phyloP scores from a whole-genome alignment of 164 flowering plant genomes.

The Tinospora cordifolia region DNA sequence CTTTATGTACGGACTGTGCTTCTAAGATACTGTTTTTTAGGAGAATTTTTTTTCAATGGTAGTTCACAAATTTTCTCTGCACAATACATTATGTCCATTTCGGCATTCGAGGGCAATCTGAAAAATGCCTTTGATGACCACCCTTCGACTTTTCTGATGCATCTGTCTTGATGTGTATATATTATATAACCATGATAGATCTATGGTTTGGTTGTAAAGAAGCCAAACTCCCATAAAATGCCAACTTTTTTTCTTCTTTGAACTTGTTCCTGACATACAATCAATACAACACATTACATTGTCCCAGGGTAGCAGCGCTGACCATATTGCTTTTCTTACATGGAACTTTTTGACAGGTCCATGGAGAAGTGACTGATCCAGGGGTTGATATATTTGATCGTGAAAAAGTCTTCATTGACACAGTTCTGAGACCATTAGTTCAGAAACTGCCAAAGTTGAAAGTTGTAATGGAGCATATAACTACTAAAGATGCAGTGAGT shows the following conservation, averaged over 20 bases:
- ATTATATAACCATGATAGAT: not conserved
- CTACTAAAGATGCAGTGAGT: conserved; percentile 78
- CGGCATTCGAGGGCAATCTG: not conserved
- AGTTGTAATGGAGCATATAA: conserved; percentile 97
- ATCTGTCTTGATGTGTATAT: not conserved
- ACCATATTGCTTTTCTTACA: not conserved
- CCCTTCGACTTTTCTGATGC: not conserved
- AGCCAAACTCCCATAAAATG: not conserved
- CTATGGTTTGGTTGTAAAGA: not conserved
- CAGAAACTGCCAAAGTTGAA: conserved; percentile 71
- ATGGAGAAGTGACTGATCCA: conserved; percentile 93
- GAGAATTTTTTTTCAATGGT: no score
- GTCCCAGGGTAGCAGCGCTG: conserved; percentile 1
- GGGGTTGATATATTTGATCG: conserved; percentile 86
- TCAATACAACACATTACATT: not conserved
- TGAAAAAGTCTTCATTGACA: conserved; percentile 83
- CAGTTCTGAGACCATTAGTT: conserved; percentile 61
- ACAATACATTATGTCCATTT: not conserved
- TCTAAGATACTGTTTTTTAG: no score
- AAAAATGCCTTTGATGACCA: not conserved
- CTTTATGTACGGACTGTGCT: no score
- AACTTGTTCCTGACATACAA: not conserved
- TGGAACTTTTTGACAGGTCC: conserved; percentile 45
- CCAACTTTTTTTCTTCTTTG: not conserved
- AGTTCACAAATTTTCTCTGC: not conserved